These are phyloP conservation scores for Dactylonectria estremocensis DNA, from an alignment of 2,329 filamentous ascomycete species.

Conservation along the genomic window DNA sequence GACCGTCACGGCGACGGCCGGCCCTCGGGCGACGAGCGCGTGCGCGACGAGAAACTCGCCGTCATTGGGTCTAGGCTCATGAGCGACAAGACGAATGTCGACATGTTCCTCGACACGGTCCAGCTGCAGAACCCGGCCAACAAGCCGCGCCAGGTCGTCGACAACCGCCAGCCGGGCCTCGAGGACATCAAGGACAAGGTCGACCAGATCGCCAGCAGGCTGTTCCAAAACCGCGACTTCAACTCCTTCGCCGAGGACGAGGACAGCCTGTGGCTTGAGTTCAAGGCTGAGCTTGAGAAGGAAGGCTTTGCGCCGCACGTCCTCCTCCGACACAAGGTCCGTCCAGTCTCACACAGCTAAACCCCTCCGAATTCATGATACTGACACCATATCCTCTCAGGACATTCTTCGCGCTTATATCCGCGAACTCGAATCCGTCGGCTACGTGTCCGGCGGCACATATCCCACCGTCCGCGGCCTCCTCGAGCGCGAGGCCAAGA, in stretches of 20 bases:
- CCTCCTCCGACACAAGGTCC: slow-evolving; percentile 71
- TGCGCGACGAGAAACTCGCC: slow-evolving; percentile 57
- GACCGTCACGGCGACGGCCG: slow-evolving; percentile 59
- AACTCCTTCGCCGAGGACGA: slow-evolving; percentile 60
- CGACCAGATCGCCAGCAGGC: slow-evolving; percentile 68
- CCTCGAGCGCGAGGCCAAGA: slow-evolving; percentile 61
- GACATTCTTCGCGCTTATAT: slow-evolving; percentile 74
- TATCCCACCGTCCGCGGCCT: slow-evolving; percentile 68
- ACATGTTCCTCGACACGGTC: slow-evolving; percentile 71
- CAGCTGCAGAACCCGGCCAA: slow-evolving; percentile 66
- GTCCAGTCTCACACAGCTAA: slow-evolving; percentile 36
- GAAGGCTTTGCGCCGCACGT: slow-evolving; percentile 72
- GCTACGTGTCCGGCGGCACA: slow-evolving; percentile 58
- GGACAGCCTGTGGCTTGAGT: slow-evolving; percentile 71
- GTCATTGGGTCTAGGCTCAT: slow-evolving; percentile 63
- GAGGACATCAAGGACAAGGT: slow-evolving; percentile 74
- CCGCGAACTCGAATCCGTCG: slow-evolving; percentile 69
- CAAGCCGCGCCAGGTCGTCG: slow-evolving; percentile 51
- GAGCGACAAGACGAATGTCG: slow-evolving; percentile 67
- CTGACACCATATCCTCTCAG: slow-evolving; percentile 52
- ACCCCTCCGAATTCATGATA: slow-evolving; percentile 1
- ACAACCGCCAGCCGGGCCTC: slow-evolving; percentile 59
- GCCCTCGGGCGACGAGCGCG: slow-evolving; percentile 48
- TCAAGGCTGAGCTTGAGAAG: slow-evolving; percentile 70
- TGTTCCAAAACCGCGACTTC: slow-evolving; percentile 62